Base-by-base conservation (phyloP, 108 stramenopile species). In the Skeletonema costatum region DNA sequence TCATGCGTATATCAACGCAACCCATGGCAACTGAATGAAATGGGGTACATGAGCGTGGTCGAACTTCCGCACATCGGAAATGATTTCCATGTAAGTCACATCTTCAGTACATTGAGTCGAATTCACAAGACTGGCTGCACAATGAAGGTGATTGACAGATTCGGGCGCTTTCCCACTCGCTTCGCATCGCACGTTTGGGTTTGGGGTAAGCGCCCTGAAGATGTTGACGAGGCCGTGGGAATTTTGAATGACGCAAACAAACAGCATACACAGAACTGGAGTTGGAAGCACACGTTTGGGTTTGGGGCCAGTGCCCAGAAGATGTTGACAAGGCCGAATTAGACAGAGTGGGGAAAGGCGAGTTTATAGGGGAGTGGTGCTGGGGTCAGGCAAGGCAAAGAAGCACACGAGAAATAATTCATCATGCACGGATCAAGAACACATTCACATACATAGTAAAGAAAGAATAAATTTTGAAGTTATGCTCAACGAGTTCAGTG, bases 1-100 rank as follows among this genome's bases (percentile, higher is more conserved):
- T 51, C 36, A n/a, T 50, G 61, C 30, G 62, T 73, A 31, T 48
- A 46, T 44, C 72, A 73, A 64, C 72, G 72, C 17, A 73, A 73
- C 17, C 72, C 72, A 41, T 73, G 61, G 29, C 32, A 5, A 33
- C 16, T 31, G 2, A 48, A 50, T 31, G 72, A 73, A 64, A 42
- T 63, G 61, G 72, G 72, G 32, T 73, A 46, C 44, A 73, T 73
- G 62, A 50, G 42, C 16, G 32, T 50, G 14, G 42, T 73, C 0
- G 62, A 73, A 46, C 41, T 73, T 9, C 72, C 72, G 2, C 64
- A 64, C 61, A 36, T 36, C 35, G 35, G 35, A 36, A 36, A 36
- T 6, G 35, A 36, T 36, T 25, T 16, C 14, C 32, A n/a, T 17
- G 30, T 6, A 21, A 51, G 4, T 12, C 19, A 6, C 50, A 51